phyloP scores from a whole-genome alignment of 2,329 filamentous ascomycete genomes.

The Nemania sp. region DNA sequence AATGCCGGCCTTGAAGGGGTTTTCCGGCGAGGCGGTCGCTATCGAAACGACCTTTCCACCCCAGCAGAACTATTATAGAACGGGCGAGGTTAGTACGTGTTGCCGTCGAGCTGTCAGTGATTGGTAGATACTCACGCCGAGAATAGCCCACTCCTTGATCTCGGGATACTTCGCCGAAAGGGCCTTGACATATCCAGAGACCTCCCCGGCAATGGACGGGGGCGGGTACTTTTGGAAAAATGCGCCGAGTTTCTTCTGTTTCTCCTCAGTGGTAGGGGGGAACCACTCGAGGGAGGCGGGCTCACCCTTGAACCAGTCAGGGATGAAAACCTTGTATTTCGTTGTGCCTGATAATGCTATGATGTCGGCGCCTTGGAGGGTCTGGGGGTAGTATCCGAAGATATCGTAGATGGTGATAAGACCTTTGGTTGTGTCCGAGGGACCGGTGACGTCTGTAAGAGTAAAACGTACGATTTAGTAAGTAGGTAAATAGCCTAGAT shows the following conservation, averaged over 20 bases:
- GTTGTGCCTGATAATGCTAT: constrained; percentile 66
- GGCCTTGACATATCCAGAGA: constrained; percentile 68
- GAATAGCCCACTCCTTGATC: constrained; percentile 69
- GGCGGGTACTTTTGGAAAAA: constrained; percentile 69
- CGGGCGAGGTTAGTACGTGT: neutral
- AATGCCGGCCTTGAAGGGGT: constrained; percentile 67
- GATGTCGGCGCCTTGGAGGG: constrained; percentile 77
- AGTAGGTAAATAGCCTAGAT: too few relatives aligned
- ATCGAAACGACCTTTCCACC: constrained; percentile 75
- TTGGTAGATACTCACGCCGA: constrained; percentile 63
- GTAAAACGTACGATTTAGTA: neutral
- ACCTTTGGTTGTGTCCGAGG: constrained; percentile 64
- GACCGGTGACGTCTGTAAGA: constrained; percentile 63
- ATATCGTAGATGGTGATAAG: constrained; percentile 76
- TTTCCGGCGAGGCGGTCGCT: constrained; percentile 61
- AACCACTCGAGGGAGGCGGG: constrained; percentile 70
- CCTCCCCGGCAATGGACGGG: constrained; percentile 59
- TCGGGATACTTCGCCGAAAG: constrained; percentile 64
- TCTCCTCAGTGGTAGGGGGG: constrained; percentile 73
- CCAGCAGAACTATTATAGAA: constrained; percentile 72
- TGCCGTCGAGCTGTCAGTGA: neutral
- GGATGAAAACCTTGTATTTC: constrained; percentile 89
- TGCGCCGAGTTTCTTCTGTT: constrained; percentile 66
- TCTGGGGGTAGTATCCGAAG: constrained; percentile 78
- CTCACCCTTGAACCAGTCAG: constrained; percentile 88